A percentile compares a stretch with the other conserved stretches of the same genome.
Evolutionary conservation across 176 grass and related monocot genomes (phyloP).

Genomic region (Avena insularis): DNA sequence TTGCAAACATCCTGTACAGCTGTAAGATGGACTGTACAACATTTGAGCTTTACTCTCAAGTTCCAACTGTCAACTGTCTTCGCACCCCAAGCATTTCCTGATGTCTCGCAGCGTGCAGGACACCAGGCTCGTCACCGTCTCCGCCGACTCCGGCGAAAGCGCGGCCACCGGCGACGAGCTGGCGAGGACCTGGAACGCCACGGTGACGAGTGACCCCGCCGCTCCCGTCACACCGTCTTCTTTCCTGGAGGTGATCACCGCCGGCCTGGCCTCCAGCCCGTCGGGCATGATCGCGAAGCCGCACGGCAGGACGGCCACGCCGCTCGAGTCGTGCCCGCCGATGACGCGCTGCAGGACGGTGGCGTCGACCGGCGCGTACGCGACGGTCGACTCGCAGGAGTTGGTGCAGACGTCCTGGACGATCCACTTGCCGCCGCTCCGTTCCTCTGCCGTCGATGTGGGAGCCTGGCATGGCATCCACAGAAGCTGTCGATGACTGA

Average conservation of each 20-base stretch:
- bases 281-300: conserved; percentile 75
- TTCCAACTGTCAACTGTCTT: conserved; percentile 26
- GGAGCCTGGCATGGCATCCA: conserved; percentile 41
- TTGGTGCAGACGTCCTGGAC: conserved; percentile 74
- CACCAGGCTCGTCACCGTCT: conserved; percentile 46
- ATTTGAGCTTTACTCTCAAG: neutral
- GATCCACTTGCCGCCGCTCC: conserved; percentile 48
- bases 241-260: conserved; percentile 63
- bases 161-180: conserved; percentile 42
- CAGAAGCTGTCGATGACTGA: neutral
- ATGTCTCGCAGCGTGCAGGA: conserved; percentile 65
- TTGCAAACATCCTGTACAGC: neutral
- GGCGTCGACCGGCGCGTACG: conserved; percentile 61
- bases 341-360: conserved; percentile 55
- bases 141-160: conserved; percentile 46
- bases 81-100: conserved; percentile 60
- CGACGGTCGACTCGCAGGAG: conserved; percentile 62
- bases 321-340: conserved; percentile 65
- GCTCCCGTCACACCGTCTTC: conserved; percentile 19
- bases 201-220: conserved; percentile 63
- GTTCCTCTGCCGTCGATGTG: conserved; percentile 42
- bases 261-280: conserved; percentile 51
- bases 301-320: conserved; percentile 61
- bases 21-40: neutral
- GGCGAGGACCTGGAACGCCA: conserved; percentile 66